These are phyloP conservation scores for Alectoria sarmentosa DNA, from an alignment of 495 filamentous ascomycete species.

Conservation along the genomic window DNA sequence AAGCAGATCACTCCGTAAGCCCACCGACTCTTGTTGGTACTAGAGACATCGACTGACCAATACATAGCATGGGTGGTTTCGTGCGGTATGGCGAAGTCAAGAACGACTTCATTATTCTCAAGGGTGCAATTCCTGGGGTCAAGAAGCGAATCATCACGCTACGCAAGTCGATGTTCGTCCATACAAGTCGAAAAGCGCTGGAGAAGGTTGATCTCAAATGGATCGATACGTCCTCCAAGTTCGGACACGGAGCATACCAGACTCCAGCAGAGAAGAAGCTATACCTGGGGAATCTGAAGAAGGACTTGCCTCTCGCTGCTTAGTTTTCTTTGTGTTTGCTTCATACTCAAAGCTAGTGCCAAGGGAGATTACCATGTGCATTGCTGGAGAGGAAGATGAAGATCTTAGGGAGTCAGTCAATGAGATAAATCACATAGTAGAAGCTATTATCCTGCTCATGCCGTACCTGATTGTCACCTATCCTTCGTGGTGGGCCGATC, in stretches of 20 bases:
- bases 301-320: constrained; percentile 72
- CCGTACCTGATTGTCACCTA: not conserved
- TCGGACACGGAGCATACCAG: constrained; percentile 99
- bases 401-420: not conserved
- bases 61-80: constrained; percentile 86
- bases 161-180: constrained; percentile 97
- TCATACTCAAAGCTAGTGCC: constrained; percentile 5
- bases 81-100: constrained; percentile 98
- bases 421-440: not conserved
- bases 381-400: constrained; percentile 3
- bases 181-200: constrained; percentile 87
- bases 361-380: constrained; percentile 7
- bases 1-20: constrained; percentile 99
- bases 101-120: constrained; percentile 98
- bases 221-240: constrained; percentile 99
- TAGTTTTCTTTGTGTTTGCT: constrained; percentile 39
- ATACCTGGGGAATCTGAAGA: constrained; percentile 97
- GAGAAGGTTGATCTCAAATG: constrained; percentile 99
- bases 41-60: constrained; percentile 30
- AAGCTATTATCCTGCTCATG: not conserved
- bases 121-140: constrained; percentile 94
- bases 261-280: constrained; percentile 94
- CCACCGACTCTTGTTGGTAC: not conserved
- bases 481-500: not conserved
- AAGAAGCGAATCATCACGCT: constrained; percentile 99